A percentile compares a stretch with the other conserved stretches of the same genome.
These are phyloP conservation scores for Saccharomycopsis olivae DNA, from an alignment of 805 yeast genomes.

Conservation along the genomic window DNA sequence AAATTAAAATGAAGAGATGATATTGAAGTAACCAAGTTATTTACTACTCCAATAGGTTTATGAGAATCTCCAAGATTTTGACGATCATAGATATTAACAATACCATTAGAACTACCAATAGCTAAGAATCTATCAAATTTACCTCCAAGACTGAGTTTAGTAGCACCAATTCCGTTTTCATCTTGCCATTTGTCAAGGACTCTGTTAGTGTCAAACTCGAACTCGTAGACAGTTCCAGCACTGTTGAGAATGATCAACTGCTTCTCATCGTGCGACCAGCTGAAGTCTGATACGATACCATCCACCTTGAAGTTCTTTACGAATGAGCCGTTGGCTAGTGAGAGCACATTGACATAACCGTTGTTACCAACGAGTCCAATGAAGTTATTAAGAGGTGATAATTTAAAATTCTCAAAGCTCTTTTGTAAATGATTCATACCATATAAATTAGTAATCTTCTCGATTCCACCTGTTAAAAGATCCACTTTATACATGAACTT, in stretches of 20 bases:
- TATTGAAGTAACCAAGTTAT: constrained; percentile 73
- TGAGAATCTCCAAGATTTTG: constrained; percentile 21
- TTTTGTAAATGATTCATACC: constrained; percentile 83
- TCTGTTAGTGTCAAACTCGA: constrained; percentile 39
- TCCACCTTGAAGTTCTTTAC: constrained; percentile 79
- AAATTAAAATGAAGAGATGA: constrained; percentile 63
- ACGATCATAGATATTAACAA: constrained; percentile 77
- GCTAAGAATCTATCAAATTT: constrained; percentile 71
- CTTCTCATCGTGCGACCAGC: constrained; percentile 40
- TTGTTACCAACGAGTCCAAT: constrained; percentile 72
- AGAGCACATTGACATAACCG: constrained; percentile 84
- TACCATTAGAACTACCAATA: constrained; percentile 79
- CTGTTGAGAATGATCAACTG: constrained; percentile 53
- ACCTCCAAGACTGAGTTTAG: constrained; percentile 67
- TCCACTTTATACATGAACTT: constrained; percentile 91
- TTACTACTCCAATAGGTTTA: constrained; percentile 55
- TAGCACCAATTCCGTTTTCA: constrained; percentile 75
- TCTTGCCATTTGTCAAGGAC: constrained; percentile 71
- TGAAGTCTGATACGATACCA: constrained; percentile 77
- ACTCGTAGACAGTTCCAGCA: constrained; percentile 87
- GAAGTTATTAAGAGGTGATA: constrained; percentile 62
- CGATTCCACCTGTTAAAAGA: constrained; percentile 59
- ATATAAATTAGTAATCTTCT: constrained; percentile 79
- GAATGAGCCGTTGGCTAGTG: constrained; percentile 78
- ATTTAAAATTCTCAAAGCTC: constrained; percentile 76